phyloP scores from a whole-genome alignment of 768 basidiomycete species.

The Chiua virens region DNA sequence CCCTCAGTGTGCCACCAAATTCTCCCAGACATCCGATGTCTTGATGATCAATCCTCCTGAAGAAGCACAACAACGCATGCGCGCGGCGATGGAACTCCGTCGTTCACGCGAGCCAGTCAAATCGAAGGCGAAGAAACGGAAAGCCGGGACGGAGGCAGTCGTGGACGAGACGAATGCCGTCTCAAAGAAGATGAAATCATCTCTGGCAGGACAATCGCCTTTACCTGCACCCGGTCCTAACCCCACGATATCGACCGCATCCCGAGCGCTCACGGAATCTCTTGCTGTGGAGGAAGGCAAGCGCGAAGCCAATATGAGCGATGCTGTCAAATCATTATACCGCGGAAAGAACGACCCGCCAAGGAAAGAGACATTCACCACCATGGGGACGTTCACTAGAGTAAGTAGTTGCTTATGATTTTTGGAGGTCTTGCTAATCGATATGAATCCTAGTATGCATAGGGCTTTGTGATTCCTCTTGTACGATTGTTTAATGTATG shows the following conservation, averaged over 20 bases:
- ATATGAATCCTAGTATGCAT: constrained; percentile 20
- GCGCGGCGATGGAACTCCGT: constrained; percentile 52
- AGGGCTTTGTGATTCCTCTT: not conserved
- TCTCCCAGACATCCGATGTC: constrained; percentile 54
- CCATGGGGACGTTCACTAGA: constrained; percentile 88
- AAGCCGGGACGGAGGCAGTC: constrained; percentile 42
- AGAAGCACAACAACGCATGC: constrained; percentile 66
- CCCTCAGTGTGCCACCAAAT: constrained; percentile 77
- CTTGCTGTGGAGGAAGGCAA: constrained; percentile 82
- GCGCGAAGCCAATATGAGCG: constrained; percentile 81
- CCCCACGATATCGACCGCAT: constrained; percentile 54
- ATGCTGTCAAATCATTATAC: constrained; percentile 83
- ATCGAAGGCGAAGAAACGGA: constrained; percentile 58
- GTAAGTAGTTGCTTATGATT: constrained; percentile 45
- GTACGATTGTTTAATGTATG: constrained; percentile 13
- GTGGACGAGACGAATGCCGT: constrained; percentile 29
- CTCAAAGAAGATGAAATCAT: constrained; percentile 44
- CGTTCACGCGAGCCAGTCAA: constrained; percentile 57
- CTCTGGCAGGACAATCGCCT: constrained; percentile 9
- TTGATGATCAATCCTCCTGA: constrained; percentile 65
- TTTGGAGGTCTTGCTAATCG: not conserved
- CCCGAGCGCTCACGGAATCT: constrained; percentile 66
- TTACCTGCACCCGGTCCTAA: constrained; percentile 38
- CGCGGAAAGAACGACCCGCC: constrained; percentile 49
- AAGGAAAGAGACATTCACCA: constrained; percentile 87